phyloP scores from a whole-genome alignment of 2,329 filamentous ascomycete species.

The Talaromyces pinophilus region DNA sequence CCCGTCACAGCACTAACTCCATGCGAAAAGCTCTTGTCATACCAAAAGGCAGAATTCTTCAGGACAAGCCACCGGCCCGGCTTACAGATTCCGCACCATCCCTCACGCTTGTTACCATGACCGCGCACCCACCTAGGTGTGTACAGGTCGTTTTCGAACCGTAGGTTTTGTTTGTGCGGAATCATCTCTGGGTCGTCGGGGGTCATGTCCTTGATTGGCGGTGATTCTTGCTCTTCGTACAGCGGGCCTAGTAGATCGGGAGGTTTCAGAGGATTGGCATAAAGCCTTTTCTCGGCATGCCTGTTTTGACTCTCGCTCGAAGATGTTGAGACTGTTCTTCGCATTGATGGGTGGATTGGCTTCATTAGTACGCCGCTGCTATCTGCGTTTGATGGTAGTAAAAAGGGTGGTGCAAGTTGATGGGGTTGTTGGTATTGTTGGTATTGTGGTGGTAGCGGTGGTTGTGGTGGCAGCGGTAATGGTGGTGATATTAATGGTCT shows the following conservation, averaged over 20 bases:
- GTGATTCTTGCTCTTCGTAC: slow-evolving; percentile 70
- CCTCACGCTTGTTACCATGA: slow-evolving; percentile 82
- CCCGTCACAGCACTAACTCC: slow-evolving; percentile 82
- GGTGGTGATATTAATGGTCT: not conserved
- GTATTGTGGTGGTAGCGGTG: slow-evolving; percentile 14
- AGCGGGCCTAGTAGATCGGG: slow-evolving; percentile 76
- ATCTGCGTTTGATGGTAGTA: slow-evolving; percentile 55
- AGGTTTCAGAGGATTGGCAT: slow-evolving; percentile 71
- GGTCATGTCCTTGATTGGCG: slow-evolving; percentile 79
- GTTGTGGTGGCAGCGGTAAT: not conserved
- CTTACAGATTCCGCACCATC: slow-evolving; percentile 88
- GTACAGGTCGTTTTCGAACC: slow-evolving; percentile 80
- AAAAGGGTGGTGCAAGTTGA: slow-evolving; percentile 25
- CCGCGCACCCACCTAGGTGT: slow-evolving; percentile 82
- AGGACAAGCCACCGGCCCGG: slow-evolving; percentile 81
- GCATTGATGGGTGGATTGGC: not conserved
- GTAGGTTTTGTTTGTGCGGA: slow-evolving; percentile 75
- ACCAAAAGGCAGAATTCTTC: slow-evolving; percentile 91
- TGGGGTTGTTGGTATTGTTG: slow-evolving; percentile 11
- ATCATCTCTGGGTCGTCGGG: slow-evolving; percentile 72
- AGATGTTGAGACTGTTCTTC: slow-evolving; percentile 4
- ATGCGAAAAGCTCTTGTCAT: slow-evolving; percentile 87
- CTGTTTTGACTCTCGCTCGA: slow-evolving; percentile 23
- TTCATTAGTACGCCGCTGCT: slow-evolving; percentile 27
- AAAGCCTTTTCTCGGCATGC: slow-evolving; percentile 59